Percentiles rank a stretch among this genome's conserved stretches.
Conservation (phyloP, 495 filamentous ascomycete species). For the Lasiosphaeriaceae sp. region DNA sequence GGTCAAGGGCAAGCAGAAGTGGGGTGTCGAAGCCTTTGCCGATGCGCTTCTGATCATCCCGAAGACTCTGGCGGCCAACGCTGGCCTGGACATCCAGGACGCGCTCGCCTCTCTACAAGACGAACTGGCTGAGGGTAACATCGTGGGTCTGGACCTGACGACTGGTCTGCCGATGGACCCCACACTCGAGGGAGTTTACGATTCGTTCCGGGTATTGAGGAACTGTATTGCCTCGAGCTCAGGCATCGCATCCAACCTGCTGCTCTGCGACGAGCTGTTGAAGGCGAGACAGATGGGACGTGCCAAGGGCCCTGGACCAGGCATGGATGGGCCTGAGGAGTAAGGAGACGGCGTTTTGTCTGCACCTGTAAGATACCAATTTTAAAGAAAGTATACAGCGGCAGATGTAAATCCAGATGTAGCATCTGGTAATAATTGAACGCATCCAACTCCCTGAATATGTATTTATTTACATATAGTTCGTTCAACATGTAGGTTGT, state of each 20-base stretch:
- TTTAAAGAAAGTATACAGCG: constrained; percentile 19
- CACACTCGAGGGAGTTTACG: constrained; percentile 86
- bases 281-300: constrained; percentile 93
- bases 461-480: too few relatives aligned
- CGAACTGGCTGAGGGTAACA: constrained; percentile 76
- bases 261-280: constrained; percentile 94
- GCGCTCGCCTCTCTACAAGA: constrained; percentile 84
- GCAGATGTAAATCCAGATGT: constrained; percentile 11
- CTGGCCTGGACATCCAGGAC: constrained; percentile 95
- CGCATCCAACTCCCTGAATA: not conserved
- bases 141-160: constrained; percentile 79
- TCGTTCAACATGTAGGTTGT: too few relatives aligned
- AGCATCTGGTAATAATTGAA: not conserved
- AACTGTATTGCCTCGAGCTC: constrained; percentile 92
- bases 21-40: constrained; percentile 88
- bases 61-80: constrained; percentile 94
- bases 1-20: constrained; percentile 96
- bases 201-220: constrained; percentile 90
- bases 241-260: constrained; percentile 90
- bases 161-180: constrained; percentile 95
- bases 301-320: constrained; percentile 47
- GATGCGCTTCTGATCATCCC: constrained; percentile 92
- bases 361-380: constrained; percentile 30
- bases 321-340: constrained; percentile 50
- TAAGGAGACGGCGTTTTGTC: constrained; percentile 20